Evolutionary conservation across 129 eudicot genomes (phyloP).

Genomic region (Scalesia atractyloides): DNA sequence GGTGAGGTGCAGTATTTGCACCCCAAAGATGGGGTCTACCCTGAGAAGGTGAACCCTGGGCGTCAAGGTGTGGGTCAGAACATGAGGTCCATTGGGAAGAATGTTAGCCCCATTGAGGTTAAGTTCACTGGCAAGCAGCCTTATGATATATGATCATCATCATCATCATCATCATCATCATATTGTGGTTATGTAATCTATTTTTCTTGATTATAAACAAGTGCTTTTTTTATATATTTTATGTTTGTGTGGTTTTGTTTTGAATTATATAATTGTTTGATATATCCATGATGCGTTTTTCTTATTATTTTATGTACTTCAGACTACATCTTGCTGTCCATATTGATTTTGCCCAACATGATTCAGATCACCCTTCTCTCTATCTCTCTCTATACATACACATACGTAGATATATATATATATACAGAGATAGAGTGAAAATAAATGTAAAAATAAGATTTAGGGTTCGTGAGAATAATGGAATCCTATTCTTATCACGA

Average conservation of each 20-base stretch:
- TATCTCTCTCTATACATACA: no score
- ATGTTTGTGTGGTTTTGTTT: slow-evolving; percentile 12
- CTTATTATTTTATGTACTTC: no score
- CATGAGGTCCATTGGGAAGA: slow-evolving; percentile 91
- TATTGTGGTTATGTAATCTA: slow-evolving; percentile 32
- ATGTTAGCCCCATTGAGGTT: slow-evolving; percentile 89
- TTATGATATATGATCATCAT: slow-evolving; percentile 54
- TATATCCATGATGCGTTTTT: no score
- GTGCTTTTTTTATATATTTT: not conserved
- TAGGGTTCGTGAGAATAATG: no score
- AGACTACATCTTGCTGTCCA: no score
- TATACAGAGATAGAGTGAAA: no score
- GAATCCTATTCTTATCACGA: no score
- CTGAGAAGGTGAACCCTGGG: slow-evolving; percentile 93
- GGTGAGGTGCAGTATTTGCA: slow-evolving; percentile 98
- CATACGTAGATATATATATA: no score
- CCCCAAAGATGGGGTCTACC: slow-evolving; percentile 97
- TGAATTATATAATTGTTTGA: no score
- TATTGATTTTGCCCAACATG: no score
- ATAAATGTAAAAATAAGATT: no score
- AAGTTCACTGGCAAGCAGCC: slow-evolving; percentile 94
- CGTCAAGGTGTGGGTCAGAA: slow-evolving; percentile 87
- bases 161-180: not conserved
- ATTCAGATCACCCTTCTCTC: no score
- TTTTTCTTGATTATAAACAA: slow-evolving; percentile 24